phyloP scores from a whole-genome alignment of 768 basidiomycete species.

The Calocera cornea region DNA sequence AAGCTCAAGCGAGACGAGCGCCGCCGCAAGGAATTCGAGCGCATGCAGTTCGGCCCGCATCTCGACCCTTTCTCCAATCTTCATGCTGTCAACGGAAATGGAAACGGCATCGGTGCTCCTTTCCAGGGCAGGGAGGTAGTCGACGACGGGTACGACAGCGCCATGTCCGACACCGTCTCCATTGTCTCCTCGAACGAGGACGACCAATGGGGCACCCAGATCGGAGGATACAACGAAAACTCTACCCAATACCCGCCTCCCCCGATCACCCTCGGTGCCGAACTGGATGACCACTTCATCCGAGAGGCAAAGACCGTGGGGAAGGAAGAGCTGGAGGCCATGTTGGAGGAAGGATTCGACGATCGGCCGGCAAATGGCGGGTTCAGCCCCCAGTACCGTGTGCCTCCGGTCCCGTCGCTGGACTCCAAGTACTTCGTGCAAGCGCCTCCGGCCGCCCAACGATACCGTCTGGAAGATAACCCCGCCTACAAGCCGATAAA shows the following conservation, averaged over 20 bases:
- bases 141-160: constrained; percentile 27
- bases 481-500: not conserved
- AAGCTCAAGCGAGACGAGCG: constrained; percentile 81
- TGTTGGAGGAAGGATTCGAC: constrained; percentile 85
- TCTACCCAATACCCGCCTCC: constrained; percentile 68
- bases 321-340: constrained; percentile 71
- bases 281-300: constrained; percentile 20
- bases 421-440: constrained; percentile 2
- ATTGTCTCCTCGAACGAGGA: constrained; percentile 71
- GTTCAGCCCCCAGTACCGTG: constrained; percentile 6
- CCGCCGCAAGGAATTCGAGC: constrained; percentile 67
- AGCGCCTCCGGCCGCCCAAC: not conserved
- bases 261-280: constrained; percentile 51
- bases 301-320: constrained; percentile 39
- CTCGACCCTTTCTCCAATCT: constrained; percentile 14
- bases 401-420: not conserved
- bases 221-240: constrained; percentile 90
- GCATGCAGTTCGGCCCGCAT: constrained; percentile 26
- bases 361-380: constrained; percentile 31
- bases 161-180: constrained; percentile 58
- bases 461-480: not conserved
- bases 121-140: constrained; percentile 15
- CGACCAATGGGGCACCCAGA: constrained; percentile 90
- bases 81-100: constrained; percentile 39
- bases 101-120: constrained; percentile 31